A percentile compares a stretch with the other conserved stretches of the same genome.
phyloP scores from a whole-genome alignment of 2,329 filamentous ascomycete genomes.

The Diplodia seriata region DNA sequence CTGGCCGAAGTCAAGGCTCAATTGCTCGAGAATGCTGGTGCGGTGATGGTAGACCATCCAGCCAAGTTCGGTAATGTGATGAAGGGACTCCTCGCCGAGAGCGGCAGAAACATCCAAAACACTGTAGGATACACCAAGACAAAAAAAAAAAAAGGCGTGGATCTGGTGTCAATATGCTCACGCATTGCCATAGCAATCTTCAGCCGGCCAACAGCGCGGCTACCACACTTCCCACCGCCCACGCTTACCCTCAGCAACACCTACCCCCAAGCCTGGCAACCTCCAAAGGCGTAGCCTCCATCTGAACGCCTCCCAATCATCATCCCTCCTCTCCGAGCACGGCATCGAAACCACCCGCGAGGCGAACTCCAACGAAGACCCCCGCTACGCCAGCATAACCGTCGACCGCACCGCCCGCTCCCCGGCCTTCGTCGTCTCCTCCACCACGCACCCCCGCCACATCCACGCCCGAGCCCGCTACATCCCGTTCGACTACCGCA shows the following conservation, averaged over 20 bases:
- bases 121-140: slow-evolving; percentile 41
- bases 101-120: slow-evolving; percentile 50
- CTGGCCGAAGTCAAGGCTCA: slow-evolving; percentile 70
- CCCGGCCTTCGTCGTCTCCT: slow-evolving; percentile 69
- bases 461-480: slow-evolving; percentile 55
- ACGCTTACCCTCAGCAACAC: not conserved
- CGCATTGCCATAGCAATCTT: slow-evolving; percentile 40
- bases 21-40: slow-evolving; percentile 70
- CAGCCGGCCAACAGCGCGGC: slow-evolving; percentile 57
- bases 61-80: slow-evolving; percentile 75
- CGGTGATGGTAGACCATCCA: slow-evolving; percentile 75
- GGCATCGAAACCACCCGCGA: slow-evolving; percentile 56
- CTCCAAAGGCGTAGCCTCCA: slow-evolving; percentile 61
- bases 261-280: slow-evolving; percentile 12
- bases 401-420: slow-evolving; percentile 68
- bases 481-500: slow-evolving; percentile 68
- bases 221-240: slow-evolving; percentile 48
- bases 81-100: slow-evolving; percentile 63
- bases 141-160: not conserved
- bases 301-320: slow-evolving; percentile 61
- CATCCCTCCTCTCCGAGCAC: slow-evolving; percentile 62
- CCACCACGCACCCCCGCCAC: slow-evolving; percentile 54
- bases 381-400: slow-evolving; percentile 66
- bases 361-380: slow-evolving; percentile 48
- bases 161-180: not conserved